phyloP scores from a whole-genome alignment of 108 stramenopile genomes.

The Pseudonitzschia delicatissima region DNA sequence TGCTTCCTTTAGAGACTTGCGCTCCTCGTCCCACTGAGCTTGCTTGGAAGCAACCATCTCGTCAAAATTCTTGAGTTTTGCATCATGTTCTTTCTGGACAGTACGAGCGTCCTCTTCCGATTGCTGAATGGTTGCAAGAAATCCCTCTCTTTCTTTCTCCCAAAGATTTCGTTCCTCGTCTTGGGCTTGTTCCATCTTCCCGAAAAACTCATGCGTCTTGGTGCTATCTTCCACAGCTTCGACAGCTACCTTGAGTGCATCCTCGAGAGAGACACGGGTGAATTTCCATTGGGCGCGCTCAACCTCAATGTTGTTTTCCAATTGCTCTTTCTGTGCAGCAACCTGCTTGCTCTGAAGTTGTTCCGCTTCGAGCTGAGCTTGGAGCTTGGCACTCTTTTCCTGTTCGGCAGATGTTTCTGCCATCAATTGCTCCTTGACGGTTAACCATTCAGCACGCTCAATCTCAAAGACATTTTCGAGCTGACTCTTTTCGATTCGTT shows the following conservation, averaged over 20 bases:
- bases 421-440: conserved; percentile 1
- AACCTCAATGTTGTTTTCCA: not conserved
- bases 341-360: not conserved
- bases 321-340: not conserved
- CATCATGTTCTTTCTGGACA: not conserved
- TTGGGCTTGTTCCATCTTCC: not conserved
- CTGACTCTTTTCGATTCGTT: not conserved
- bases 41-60: not conserved
- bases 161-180: not conserved
- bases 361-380: not conserved
- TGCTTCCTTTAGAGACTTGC: not conserved
- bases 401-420: not conserved
- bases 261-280: not conserved
- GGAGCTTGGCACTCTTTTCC: not conserved
- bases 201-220: not conserved
- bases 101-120: not conserved
- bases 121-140: not conserved
- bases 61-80: not conserved
- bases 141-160: not conserved
- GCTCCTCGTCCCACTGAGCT: not conserved
- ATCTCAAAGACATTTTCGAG: not conserved
- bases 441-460: conserved; percentile 2
- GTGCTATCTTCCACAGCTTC: not conserved
- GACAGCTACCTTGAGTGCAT: not conserved
- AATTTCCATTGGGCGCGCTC: not conserved